Base-by-base conservation (phyloP, 768 basidiomycete species). In the Udeniomyces megalosporus region DNA sequence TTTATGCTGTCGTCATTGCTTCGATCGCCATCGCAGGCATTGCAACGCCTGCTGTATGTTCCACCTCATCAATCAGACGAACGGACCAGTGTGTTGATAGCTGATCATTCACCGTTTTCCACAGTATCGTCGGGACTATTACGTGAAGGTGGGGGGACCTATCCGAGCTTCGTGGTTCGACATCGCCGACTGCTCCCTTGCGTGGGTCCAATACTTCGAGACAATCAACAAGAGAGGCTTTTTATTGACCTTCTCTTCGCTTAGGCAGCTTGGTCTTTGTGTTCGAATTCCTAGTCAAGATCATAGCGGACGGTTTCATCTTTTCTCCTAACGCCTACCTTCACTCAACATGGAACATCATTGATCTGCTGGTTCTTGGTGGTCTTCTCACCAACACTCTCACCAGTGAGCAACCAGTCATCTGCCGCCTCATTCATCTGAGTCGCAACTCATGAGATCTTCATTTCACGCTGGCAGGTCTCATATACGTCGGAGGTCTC, bases 311-410 rank as follows among this genome's bases (percentile, higher is more conserved):
- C 69, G 93, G 93, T 0, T 85, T 58, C 31, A n/a, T 64, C 10
- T 56, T 58, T 28, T 34, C 86, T 0, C 90, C 90, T 0, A 91
- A 91, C 68, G 89, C 90, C 0, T 96, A 97, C 70, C 72, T 95
- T 31, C 83, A 84, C 29, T 87, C 86, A 65, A 83, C 91, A 8
- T 96, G 91, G 90, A 96, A 96, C 71, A 73, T 84, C 68, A 75
- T 96, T 61, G 93, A 96, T 74, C 84, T 92, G 67, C 71, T 88
- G 70, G 84, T 96, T 71, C 81, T 96, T 76, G 71, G 76, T 35
- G 85, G 88, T 5, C 73, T 93, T 32, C 73, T 90, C 28, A 77
- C 85, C 44, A 70, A 70, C 34, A 60, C 69, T 17, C n/a, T 70
- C 14, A 61, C 68, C 62, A 71, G 53, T 50, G n/a, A 5, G 58